Base-by-base conservation (phyloP, 192 early-diverging fungal genomes). In the Backusella mclennaniae region DNA sequence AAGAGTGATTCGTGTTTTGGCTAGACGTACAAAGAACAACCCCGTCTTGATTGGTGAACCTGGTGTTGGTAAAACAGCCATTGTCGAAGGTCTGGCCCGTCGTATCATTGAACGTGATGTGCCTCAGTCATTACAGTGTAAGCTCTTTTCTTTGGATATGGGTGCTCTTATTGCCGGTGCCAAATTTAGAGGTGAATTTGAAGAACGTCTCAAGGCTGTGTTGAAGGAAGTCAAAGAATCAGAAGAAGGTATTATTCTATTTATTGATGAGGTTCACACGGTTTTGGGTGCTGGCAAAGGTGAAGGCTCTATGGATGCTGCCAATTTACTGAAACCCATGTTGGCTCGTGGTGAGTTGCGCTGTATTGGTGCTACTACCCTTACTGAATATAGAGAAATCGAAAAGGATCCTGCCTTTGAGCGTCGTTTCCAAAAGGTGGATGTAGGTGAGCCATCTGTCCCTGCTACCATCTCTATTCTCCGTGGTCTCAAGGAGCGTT, bases 271-370 rank as follows among this genome's bases (percentile, higher is more conserved):
- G 84, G 92, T 99, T 52, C 98, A 99, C 78, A 87, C 93, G 2
- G 93, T 98, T 17, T 88, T 99, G 26, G 98, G 98, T 6, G 97
- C 97, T 44, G 97, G 97, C 15, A 94, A 96, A 75, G 79, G 88
- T 19, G 93, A 96, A 41, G 98, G 97, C 11, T 66, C 63, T 1
- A 82, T 82, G 80, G 97, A 99, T 78, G 96, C 96, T 0, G 97
- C 98, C 52, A 99, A 99, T 80, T 76, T 99, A 69, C 85, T 99
- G 63, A 99, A 98, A 83, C 98, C 98, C 9, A 97, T 98, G 96
- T 89, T 99, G 9, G 97, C 98, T 4, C 92, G 98, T 74, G 98
- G 98, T 35, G 96, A 97, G 76, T 90, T 99, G 36, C 90, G 96
- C 6, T 90, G 96, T 67, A 97, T 98, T 82, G 98, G 98, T 66